Evolutionary conservation across 352 stramenopile species (phyloP).

Genomic region (Phytopythium delawarense): DNA sequence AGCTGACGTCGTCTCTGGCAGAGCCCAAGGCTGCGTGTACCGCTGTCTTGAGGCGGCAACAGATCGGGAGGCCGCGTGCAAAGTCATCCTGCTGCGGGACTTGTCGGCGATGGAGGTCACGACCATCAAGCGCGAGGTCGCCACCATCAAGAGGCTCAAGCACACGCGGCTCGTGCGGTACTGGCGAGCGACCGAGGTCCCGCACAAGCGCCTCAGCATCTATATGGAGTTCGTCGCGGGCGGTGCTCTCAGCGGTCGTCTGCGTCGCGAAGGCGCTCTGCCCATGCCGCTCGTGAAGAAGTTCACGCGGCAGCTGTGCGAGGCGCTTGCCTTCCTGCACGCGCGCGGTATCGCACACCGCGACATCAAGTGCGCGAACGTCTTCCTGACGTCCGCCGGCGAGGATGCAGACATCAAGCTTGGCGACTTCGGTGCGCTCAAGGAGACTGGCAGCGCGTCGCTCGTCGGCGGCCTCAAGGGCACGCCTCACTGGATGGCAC

Average conservation of each 20-base stretch:
- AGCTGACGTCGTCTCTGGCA: constrained; percentile 9
- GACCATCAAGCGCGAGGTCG: constrained; percentile 58
- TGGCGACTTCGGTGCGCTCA: constrained; percentile 76
- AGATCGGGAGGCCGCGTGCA: constrained; percentile 52
- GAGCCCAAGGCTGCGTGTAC: constrained; percentile 71
- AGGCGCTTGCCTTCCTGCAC: constrained; percentile 86
- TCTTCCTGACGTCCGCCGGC: constrained; percentile 33
- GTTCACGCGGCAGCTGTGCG: constrained; percentile 83
- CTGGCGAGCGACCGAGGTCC: constrained; percentile 57
- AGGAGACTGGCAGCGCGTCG: constrained; percentile 59
- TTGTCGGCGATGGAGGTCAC: constrained; percentile 45
- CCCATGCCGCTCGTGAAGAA: constrained; percentile 34
- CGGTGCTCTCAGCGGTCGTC: constrained; percentile 57
- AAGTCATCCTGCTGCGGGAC: constrained; percentile 62
- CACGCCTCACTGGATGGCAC: constrained; percentile 91
- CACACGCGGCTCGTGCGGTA: constrained; percentile 66
- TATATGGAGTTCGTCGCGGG: constrained; percentile 87
- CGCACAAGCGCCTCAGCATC: constrained; percentile 58
- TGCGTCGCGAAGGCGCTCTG: constrained; percentile 51
- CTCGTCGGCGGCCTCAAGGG: constrained; percentile 82
- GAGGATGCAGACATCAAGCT: constrained; percentile 49
- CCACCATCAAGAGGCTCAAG: constrained; percentile 58
- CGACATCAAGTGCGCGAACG: constrained; percentile 87
- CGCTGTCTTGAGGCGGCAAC: constrained; percentile 55
- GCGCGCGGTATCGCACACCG: constrained; percentile 84